These are phyloP conservation scores for Takakia lepidozioides DNA, from an alignment of 225 moss, liverwort and hornwort species.

Conservation along the genomic window DNA sequence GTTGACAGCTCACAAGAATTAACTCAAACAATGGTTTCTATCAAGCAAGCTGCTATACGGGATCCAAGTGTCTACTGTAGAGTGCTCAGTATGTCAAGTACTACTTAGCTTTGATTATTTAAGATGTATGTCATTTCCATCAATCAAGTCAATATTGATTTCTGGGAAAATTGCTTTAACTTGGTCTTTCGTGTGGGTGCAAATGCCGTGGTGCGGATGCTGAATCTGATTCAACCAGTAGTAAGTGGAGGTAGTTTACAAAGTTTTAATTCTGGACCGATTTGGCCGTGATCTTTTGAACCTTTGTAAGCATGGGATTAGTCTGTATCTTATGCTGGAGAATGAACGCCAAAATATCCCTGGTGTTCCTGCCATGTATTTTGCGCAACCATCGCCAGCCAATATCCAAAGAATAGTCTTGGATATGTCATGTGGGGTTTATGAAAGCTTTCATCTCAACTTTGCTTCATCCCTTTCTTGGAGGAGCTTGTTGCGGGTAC, in stretches of 20 bases:
- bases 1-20: no score
- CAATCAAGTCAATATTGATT: no score
- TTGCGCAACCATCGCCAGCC: slow-evolving; percentile 53
- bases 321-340: slow-evolving; percentile 79
- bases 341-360: slow-evolving; percentile 96
- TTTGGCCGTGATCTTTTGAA: slow-evolving; percentile 88
- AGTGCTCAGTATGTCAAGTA: no score
- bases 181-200: no score
- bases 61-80: no score
- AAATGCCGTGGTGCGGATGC: slow-evolving; percentile 99
- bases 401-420: slow-evolving; percentile 82
- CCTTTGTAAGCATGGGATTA: slow-evolving; percentile 89
- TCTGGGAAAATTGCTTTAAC: no score
- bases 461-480: slow-evolving; percentile 85
- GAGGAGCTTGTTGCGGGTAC: slow-evolving; percentile 84
- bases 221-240: slow-evolving; percentile 94
- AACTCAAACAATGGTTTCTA: no score
- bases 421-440: slow-evolving; percentile 80
- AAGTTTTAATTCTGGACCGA: slow-evolving; percentile 84
- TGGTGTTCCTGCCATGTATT: slow-evolving; percentile 92
- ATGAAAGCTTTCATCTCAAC: slow-evolving; percentile 85
- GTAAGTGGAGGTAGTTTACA: slow-evolving; percentile 89
- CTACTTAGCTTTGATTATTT: no score
- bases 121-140: no score
- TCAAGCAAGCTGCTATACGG: no score